Evolutionary conservation across 2,329 filamentous ascomycete genomes (phyloP), one percentile per base, ranked within the genome.

Genomic region (Penicillium brasilianum): DNA sequence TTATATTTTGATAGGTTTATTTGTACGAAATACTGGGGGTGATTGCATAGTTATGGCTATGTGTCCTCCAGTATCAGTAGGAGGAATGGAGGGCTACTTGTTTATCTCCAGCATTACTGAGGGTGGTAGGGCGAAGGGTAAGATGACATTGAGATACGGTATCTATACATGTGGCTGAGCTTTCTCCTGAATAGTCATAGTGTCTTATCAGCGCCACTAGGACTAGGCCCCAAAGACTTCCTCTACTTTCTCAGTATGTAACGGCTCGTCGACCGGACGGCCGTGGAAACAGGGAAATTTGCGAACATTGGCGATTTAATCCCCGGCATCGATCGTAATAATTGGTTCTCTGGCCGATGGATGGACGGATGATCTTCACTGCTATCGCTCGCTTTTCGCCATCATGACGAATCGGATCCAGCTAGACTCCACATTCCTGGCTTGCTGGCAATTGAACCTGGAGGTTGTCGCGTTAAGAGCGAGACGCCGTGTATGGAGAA

Each of bases 81-180:
- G 16, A 50, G 16, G 16, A 32, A 34, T 50, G 25, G 28, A 18
- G 10, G 30, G 30, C 30, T 28, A 34, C 49, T 36, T 52, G 49
- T 52, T 61, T 34, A 49, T 49, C 28, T 32, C 28, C 37, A 54
- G 51, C 16, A 25, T 30, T 41, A n/a, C 22, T 54, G 37, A 28
- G 50, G 36, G 32, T 43, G 39, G 34, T 52, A 56, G 25, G 36
- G 54, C 55, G 49, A 36, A 25, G 54, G 25, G 54, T 62, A 64
- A 60, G 60, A 64, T 62, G 62, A 64, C 60, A 55, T 62, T 20
- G 44, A 25, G 6, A 14, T 16, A 36, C 32, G 39, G 62, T 62
- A 62, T 44, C 57, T 4, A 46, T 55, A 48, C 28, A 32, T 34
- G 39, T 34, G 43, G 39, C 53, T 34, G 41, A 34, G 50, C 49